Conservation (phyloP, 2,329 filamentous ascomycete species). For the Cercospora brassicicola region DNA sequence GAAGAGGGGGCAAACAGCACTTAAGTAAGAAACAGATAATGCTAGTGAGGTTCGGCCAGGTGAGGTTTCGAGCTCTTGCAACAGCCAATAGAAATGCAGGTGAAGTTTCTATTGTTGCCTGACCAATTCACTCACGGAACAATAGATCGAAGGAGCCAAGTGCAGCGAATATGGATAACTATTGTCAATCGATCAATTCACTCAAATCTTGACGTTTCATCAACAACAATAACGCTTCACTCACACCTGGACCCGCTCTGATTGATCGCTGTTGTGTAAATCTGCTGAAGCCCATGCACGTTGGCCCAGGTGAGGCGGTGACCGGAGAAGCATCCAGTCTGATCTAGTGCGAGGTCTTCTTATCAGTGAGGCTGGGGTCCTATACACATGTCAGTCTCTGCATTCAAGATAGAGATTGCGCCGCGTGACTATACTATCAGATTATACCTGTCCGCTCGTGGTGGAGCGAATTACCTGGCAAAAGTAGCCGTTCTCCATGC, state of each 20-base stretch:
- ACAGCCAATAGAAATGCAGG: slow-evolving; percentile 1
- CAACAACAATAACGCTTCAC: not conserved
- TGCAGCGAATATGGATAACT: not conserved
- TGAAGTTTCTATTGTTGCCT: not conserved
- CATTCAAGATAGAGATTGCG: too few species aligned
- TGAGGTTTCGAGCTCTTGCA: not conserved
- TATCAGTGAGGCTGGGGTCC: too few species aligned
- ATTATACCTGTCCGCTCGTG: too few species aligned
- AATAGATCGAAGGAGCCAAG: not conserved
- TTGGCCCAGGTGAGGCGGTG: too few species aligned
- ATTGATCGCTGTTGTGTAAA: not conserved
- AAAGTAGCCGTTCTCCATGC: too few species aligned
- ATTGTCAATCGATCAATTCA: not conserved
- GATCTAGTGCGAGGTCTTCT: too few species aligned
- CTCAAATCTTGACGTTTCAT: not conserved
- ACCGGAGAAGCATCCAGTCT: too few species aligned
- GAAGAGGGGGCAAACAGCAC: not conserved
- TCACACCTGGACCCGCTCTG: not conserved
- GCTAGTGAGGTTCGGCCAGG: not conserved
- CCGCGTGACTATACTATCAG: too few species aligned
- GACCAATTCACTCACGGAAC: not conserved
- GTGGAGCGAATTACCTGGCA: too few species aligned
- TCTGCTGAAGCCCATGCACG: not conserved
- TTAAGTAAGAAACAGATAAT: not conserved
- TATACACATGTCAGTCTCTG: too few species aligned